These are phyloP conservation scores for Peribolospora baueri DNA, from an alignment of 768 basidiomycete species.

Conservation along the genomic window DNA sequence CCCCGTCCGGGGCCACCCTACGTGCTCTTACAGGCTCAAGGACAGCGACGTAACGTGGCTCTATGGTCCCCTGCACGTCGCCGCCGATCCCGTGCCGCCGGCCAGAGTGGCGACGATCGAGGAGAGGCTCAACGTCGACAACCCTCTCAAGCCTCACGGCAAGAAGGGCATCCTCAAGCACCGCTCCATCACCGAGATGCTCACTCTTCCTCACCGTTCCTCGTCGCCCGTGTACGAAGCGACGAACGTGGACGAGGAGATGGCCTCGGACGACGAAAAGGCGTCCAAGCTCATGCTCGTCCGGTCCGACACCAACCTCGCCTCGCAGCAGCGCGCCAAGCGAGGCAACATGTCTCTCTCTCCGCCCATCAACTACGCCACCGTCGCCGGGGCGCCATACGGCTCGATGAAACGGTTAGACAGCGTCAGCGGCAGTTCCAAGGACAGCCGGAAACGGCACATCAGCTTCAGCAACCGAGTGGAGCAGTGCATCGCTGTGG, in stretches of 20 bases:
- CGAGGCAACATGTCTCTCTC: slow-evolving; percentile 7
- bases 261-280: slow-evolving; percentile 5
- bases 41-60: slow-evolving; percentile 99
- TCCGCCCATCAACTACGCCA: neutral
- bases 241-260: slow-evolving; percentile 3
- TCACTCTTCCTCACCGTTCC: slow-evolving; percentile 33
- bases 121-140: slow-evolving; percentile 31
- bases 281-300: slow-evolving; percentile 8
- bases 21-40: slow-evolving; percentile 48
- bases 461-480: slow-evolving; percentile 97
- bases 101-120: slow-evolving; percentile 30
- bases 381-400: neutral
- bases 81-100: slow-evolving; percentile 56
- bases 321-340: neutral
- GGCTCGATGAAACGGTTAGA: slow-evolving; percentile 3
- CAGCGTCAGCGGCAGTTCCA: neutral
- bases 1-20: neutral
- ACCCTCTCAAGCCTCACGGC: neutral
- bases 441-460: slow-evolving; percentile 36
- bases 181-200: slow-evolving; percentile 69
- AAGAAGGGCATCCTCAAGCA: slow-evolving; percentile 53
- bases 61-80: slow-evolving; percentile 86
- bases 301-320: slow-evolving; percentile 9
- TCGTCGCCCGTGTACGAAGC: slow-evolving; percentile 6
- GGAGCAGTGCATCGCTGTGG: slow-evolving; percentile 56